Percentiles rank a stretch among this genome's conserved stretches.
Evolutionary conservation across 352 stramenopile species (phyloP).

Genomic region (Discostella stelligera): DNA sequence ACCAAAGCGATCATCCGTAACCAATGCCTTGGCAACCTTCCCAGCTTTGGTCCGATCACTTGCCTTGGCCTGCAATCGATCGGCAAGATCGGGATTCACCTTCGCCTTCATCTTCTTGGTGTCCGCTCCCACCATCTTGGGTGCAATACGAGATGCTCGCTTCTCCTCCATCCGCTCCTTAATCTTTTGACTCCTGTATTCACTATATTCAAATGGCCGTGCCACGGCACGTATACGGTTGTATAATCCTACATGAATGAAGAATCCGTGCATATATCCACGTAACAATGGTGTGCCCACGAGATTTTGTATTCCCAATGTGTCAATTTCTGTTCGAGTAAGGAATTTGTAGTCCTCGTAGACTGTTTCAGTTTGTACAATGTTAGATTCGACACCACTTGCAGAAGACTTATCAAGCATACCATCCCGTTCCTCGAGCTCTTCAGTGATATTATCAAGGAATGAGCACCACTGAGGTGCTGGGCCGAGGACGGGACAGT

Average conservation of each 20-base stretch:
- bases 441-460: conserved; percentile 98
- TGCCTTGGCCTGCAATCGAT: conserved; percentile 70
- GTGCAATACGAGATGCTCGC: conserved; percentile 78
- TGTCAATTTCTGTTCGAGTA: conserved; percentile 90
- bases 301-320: conserved; percentile 96
- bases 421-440: conserved; percentile 91
- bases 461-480: conserved; percentile 99
- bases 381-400: conserved; percentile 45
- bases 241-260: conserved; percentile 98
- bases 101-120: conserved; percentile 51
- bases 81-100: conserved; percentile 76
- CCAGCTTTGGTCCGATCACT: conserved; percentile 65
- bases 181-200: conserved; percentile 95
- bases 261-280: conserved; percentile 99
- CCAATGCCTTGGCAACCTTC: conserved; percentile 89
- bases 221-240: conserved; percentile 93
- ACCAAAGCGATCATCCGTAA: conserved; percentile 96
- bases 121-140: conserved; percentile 36
- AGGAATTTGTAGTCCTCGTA: conserved; percentile 99
- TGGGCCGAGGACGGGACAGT: conserved; percentile 94
- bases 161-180: conserved; percentile 87
- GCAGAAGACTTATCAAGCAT: conserved; percentile 43
- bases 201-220: conserved; percentile 97
- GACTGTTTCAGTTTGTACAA: conserved; percentile 88
- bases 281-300: conserved; percentile 94